Conservation (phyloP, 495 filamentous ascomycete genomes). For the Aspergillus nidulans region DNA sequence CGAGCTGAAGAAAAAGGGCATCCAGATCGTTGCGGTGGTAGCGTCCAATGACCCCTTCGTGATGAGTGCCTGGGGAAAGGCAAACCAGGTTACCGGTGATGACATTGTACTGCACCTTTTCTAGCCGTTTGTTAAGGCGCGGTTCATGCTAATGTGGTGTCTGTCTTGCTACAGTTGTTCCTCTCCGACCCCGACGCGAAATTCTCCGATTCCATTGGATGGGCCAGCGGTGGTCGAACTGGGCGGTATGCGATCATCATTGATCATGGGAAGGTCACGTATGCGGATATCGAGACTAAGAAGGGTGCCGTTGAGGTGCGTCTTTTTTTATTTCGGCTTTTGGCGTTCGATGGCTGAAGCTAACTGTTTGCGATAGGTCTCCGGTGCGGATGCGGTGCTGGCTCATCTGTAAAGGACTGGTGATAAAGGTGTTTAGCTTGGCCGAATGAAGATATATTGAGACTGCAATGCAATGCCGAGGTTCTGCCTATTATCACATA, state of each 20-base stretch:
- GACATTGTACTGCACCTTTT: conserved; percentile 56
- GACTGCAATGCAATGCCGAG: background rate
- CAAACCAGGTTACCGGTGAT: conserved; percentile 71
- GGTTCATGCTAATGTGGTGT: background rate
- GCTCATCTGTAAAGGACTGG: conserved; percentile 28
- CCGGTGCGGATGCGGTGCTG: conserved; percentile 66
- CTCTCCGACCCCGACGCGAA: conserved; percentile 68
- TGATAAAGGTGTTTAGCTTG: too few species aligned
- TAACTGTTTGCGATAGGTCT: conserved; percentile 41
- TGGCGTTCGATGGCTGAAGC: background rate
- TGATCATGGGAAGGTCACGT: conserved; percentile 81
- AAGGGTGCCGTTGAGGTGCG: conserved; percentile 48
- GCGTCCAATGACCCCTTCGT: conserved; percentile 87
- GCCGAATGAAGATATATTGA: background rate
- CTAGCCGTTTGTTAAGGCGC: background rate
- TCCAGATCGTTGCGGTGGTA: conserved; percentile 77
- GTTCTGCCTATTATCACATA: too few species aligned
- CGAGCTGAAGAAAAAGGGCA: conserved; percentile 74
- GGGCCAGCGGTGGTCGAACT: conserved; percentile 66
- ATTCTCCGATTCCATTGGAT: conserved; percentile 77
- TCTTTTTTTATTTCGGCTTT: background rate
- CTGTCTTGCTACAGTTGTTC: conserved; percentile 65
- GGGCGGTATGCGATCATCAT: conserved; percentile 80
- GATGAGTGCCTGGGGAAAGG: conserved; percentile 94
- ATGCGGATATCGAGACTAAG: conserved; percentile 74